Percentiles rank a stretch among this genome's conserved stretches.
phyloP scores from a whole-genome alignment of 148 eudicot species.

The Vaccinium corymbosum region DNA sequence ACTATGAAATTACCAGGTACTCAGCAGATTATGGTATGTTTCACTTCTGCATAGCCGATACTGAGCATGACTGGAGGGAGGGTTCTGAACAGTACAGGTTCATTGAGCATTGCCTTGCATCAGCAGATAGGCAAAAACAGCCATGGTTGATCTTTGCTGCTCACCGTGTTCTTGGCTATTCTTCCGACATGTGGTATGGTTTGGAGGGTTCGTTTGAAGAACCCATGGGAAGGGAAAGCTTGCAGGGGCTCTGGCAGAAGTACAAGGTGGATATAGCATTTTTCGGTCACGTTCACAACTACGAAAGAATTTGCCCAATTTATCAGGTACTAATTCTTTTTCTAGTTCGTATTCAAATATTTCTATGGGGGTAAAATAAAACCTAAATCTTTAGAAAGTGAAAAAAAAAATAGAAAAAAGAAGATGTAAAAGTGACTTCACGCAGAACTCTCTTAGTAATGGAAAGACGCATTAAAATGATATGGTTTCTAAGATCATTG shows the following conservation, averaged over 20 bases:
- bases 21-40: constrained; percentile 82
- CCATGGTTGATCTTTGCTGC: constrained; percentile 87
- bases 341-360: neutral
- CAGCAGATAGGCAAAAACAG: constrained; percentile 70
- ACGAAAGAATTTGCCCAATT: constrained; percentile 78
- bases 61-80: constrained; percentile 92
- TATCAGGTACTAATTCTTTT: constrained; percentile 51
- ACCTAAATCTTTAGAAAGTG: neutral
- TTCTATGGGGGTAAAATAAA: neutral
- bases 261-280: constrained; percentile 82
- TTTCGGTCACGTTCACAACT: constrained; percentile 86
- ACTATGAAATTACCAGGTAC: constrained; percentile 44
- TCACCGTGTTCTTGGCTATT: constrained; percentile 84
- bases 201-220: constrained; percentile 77
- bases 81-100: constrained; percentile 82
- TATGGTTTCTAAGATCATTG: neutral
- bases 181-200: constrained; percentile 60
- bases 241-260: constrained; percentile 83
- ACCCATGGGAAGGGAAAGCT: constrained; percentile 85
- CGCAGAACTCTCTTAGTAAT: neutral
- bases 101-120: constrained; percentile 70
- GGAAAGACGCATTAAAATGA: neutral
- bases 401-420: no score
- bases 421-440: neutral
- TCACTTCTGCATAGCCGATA: constrained; percentile 86